phyloP scores from a whole-genome alignment of 805 yeast species.

The Candida arabinofermentans region DNA sequence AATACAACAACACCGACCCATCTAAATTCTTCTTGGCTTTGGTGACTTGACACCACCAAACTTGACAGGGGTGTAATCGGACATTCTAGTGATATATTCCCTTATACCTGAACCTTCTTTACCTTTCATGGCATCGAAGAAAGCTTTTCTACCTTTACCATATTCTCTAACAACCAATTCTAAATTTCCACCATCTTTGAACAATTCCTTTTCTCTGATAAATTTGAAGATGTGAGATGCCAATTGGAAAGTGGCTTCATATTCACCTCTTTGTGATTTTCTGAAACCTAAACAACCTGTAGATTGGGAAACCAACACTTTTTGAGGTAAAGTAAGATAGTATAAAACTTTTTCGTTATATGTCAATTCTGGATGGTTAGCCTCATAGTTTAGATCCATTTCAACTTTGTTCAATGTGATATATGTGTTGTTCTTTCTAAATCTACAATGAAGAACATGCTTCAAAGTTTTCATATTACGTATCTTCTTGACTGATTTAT shows the following conservation, averaged over 20 bases:
- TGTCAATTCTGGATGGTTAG: slow-evolving; percentile 50
- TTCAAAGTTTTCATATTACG: slow-evolving; percentile 38
- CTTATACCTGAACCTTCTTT: slow-evolving; percentile 77
- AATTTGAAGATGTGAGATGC: slow-evolving; percentile 65
- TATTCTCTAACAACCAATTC: slow-evolving; percentile 78
- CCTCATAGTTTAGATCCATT: slow-evolving; percentile 57
- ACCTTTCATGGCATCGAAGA: slow-evolving; percentile 77
- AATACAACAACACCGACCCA: neutral
- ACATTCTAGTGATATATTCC: slow-evolving; percentile 61
- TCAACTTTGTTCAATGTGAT: slow-evolving; percentile 69
- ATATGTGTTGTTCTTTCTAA: slow-evolving; percentile 80
- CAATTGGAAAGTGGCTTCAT: slow-evolving; percentile 89
- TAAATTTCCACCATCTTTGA: slow-evolving; percentile 44
- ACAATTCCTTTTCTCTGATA: slow-evolving; percentile 51
- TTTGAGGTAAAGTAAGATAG: slow-evolving; percentile 76
- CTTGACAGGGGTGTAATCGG: slow-evolving; percentile 77
- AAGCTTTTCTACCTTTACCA: slow-evolving; percentile 89
- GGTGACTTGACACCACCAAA: slow-evolving; percentile 93
- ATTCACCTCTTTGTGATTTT: slow-evolving; percentile 85
- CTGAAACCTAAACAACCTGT: slow-evolving; percentile 89
- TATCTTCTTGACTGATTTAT: slow-evolving; percentile 8
- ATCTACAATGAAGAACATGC: slow-evolving; percentile 71
- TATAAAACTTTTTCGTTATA: slow-evolving; percentile 72
- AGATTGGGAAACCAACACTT: slow-evolving; percentile 59
- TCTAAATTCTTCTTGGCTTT: slow-evolving; percentile 61